Conservation (phyloP, 495 filamentous ascomycete genomes). For the Elasticomyces elasticus region DNA sequence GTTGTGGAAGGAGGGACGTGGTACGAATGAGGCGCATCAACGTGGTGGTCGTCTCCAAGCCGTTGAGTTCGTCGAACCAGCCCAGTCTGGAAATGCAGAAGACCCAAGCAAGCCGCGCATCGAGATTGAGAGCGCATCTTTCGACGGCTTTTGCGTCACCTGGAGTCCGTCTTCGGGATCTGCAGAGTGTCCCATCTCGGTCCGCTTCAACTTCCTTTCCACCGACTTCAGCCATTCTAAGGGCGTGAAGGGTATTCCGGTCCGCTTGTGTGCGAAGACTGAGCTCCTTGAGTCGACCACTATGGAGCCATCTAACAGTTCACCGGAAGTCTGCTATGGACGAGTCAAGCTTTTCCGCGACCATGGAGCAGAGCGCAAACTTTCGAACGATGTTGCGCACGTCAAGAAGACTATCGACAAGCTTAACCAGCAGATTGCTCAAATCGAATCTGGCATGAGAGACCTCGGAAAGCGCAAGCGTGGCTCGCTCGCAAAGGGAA, state of each 20-base stretch:
- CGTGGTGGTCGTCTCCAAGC: conserved; percentile 78
- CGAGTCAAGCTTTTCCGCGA: conserved; percentile 96
- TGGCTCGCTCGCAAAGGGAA: conserved; percentile 42
- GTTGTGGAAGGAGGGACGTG: conserved; percentile 89
- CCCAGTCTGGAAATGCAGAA: conserved; percentile 53
- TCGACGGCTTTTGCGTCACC: conserved; percentile 83
- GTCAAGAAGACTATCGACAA: conserved; percentile 93
- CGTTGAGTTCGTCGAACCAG: conserved; percentile 82
- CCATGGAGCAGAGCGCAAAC: conserved; percentile 89
- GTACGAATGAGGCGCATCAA: conserved; percentile 80
- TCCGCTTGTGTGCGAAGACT: conserved; percentile 85
- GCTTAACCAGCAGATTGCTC: conserved; percentile 78
- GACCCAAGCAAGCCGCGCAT: conserved; percentile 61
- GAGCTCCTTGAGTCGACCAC: conserved; percentile 42
- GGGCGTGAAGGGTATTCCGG: conserved; percentile 91
- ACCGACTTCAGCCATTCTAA: conserved; percentile 98
- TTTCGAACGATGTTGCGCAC: conserved; percentile 86
- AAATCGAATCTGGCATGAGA: conserved; percentile 80
- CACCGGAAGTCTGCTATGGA: conserved; percentile 75
- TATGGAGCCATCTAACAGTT: conserved; percentile 33
- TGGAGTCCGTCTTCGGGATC: conserved; percentile 65
- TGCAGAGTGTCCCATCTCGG: conserved; percentile 65
- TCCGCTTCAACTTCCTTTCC: conserved; percentile 95
- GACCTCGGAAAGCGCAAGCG: conserved; percentile 84
- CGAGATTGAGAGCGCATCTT: conserved; percentile 71